Evolutionary conservation across 164 flowering plant genomes (phyloP).

Genomic region (Vitis rupestris): DNA sequence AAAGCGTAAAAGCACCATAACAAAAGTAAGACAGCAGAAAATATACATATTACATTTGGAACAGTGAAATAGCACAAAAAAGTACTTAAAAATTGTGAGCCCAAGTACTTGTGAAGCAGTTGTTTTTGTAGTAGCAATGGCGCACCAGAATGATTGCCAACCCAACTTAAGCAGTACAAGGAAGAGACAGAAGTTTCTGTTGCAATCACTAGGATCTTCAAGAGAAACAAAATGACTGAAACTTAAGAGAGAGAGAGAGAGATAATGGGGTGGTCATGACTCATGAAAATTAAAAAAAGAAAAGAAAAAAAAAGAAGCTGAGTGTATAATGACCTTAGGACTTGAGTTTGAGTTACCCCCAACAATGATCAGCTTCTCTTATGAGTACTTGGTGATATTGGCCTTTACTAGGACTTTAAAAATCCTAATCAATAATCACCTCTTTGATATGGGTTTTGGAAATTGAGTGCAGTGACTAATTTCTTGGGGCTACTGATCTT

Average conservation of each 20-base stretch:
- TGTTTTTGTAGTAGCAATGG: not conserved
- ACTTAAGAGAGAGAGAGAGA: not conserved
- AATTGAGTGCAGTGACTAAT: too few species aligned
- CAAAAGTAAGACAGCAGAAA: too few species aligned
- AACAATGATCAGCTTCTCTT: too few species aligned
- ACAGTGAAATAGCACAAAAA: not conserved
- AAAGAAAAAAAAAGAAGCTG: not conserved
- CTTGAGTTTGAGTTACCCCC: not conserved
- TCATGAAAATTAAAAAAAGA: not conserved
- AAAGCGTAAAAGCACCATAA: too few species aligned
- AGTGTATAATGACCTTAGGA: not conserved
- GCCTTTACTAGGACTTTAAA: too few species aligned
- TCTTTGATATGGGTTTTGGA: too few species aligned
- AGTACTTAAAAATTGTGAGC: too few species aligned
- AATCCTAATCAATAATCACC: too few species aligned
- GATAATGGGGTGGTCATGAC: not conserved
- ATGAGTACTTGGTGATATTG: too few species aligned
- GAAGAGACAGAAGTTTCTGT: not conserved
- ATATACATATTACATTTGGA: not conserved
- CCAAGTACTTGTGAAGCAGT: not conserved
- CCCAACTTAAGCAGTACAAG: not conserved
- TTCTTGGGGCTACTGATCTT: too few species aligned
- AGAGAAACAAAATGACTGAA: not conserved
- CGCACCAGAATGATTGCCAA: not conserved
- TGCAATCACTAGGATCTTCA: not conserved